Evolutionary conservation across 495 filamentous ascomycete species (phyloP).

Genomic region (Aspergillus nidulans): DNA sequence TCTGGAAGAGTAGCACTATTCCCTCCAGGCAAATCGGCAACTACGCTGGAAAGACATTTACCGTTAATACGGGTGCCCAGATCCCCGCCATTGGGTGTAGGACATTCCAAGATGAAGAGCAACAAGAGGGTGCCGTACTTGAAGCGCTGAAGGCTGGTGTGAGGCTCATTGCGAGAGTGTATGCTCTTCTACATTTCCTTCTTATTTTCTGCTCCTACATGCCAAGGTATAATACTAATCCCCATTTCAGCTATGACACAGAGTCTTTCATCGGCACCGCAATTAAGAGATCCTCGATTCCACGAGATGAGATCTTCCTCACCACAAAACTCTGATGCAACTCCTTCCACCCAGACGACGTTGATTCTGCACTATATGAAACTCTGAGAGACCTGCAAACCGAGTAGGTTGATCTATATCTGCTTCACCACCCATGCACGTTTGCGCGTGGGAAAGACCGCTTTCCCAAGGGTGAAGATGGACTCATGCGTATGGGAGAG

Average conservation of each 20-base stretch:
- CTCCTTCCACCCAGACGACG: slow-evolving; percentile 57
- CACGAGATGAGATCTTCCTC: slow-evolving; percentile 52
- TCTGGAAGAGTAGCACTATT: neutral
- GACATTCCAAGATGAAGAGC: slow-evolving; percentile 41
- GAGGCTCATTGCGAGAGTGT: slow-evolving; percentile 47
- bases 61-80: slow-evolving; percentile 39
- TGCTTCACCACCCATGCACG: slow-evolving; percentile 61
- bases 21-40: neutral
- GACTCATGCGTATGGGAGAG: slow-evolving; percentile 30
- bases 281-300: slow-evolving; percentile 13
- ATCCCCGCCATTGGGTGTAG: slow-evolving; percentile 39
- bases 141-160: slow-evolving; percentile 47
- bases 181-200: neutral
- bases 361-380: slow-evolving; percentile 50
- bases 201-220: too few relatives aligned
- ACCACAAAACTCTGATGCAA: slow-evolving; percentile 67
- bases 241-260: neutral
- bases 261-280: slow-evolving; percentile 12
- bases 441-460: slow-evolving; percentile 31
- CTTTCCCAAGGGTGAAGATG: slow-evolving; percentile 36
- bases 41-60: neutral
- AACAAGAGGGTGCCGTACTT: slow-evolving; percentile 37
- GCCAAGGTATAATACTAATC: too few relatives aligned
- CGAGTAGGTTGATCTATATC: slow-evolving; percentile 62
- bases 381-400: slow-evolving; percentile 56